These are phyloP conservation scores for Gaertneriomyces sp. DNA, from an alignment of 192 early-diverging fungal species.

Conservation along the genomic window DNA sequence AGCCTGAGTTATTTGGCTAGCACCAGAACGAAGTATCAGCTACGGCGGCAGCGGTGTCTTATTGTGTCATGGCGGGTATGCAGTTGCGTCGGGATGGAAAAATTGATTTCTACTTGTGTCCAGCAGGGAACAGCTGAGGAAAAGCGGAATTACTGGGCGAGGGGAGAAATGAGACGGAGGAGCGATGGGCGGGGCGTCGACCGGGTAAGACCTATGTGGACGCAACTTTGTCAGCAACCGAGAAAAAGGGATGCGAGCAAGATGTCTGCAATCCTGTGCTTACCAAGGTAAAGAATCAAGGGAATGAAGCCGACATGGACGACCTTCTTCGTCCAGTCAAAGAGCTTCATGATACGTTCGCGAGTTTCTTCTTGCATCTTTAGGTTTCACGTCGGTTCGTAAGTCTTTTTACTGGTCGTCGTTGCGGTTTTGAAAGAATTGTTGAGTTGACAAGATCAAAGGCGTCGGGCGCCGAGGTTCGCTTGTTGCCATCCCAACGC, in stretches of 20 bases:
- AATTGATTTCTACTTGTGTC: not conserved
- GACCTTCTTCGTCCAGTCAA: slow-evolving; percentile 33
- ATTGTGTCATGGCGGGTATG: not conserved
- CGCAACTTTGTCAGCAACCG: not conserved
- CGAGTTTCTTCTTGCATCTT: slow-evolving; percentile 50
- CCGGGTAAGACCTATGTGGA: slow-evolving; percentile 38
- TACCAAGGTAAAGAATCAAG: slow-evolving; percentile 48
- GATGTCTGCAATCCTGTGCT: not conserved
- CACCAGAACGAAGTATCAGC: no score
- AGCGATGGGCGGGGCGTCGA: slow-evolving; percentile 39
- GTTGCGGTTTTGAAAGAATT: no score
- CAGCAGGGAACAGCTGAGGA: no score
- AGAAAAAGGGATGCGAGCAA: not conserved
- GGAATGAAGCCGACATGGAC: slow-evolving; percentile 54
- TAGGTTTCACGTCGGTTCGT: slow-evolving; percentile 9
- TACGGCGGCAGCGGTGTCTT: not conserved
- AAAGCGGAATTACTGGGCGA: slow-evolving; percentile 17
- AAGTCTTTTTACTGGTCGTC: no score
- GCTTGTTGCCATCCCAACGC: no score
- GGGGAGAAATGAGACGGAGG: slow-evolving; percentile 44
- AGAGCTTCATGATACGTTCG: slow-evolving; percentile 45
- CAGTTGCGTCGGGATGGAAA: not conserved
- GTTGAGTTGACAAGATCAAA: no score
- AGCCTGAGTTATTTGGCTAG: no score
- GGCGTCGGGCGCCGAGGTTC: no score